A percentile compares a stretch with the other conserved stretches of the same genome.
phyloP scores from a whole-genome alignment of 805 yeast genomes.

The Suhomyces sp. region DNA sequence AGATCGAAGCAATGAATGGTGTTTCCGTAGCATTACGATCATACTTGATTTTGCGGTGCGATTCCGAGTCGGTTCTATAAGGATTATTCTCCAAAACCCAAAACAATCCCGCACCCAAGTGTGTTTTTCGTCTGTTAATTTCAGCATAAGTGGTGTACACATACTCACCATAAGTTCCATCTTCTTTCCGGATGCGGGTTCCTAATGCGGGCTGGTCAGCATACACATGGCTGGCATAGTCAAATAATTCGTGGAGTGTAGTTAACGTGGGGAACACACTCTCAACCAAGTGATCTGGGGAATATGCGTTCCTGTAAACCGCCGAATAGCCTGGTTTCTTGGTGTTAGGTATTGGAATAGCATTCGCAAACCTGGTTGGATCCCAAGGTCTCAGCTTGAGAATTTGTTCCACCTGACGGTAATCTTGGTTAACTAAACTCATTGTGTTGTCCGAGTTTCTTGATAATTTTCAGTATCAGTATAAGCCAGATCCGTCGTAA shows the following conservation, averaged over 20 bases:
- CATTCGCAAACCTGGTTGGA: conserved; percentile 1
- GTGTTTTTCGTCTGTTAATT: conserved; percentile 27
- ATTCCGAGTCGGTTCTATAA: conserved; percentile 22
- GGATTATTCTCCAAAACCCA: conserved; percentile 31
- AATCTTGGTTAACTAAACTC: not conserved
- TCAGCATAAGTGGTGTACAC: conserved; percentile 26
- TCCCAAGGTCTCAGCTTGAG: conserved; percentile 9
- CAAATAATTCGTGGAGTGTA: conserved; percentile 47
- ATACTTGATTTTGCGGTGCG: conserved; percentile 23
- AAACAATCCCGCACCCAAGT: conserved; percentile 41
- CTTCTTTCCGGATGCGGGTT: conserved; percentile 24
- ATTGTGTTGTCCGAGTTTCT: not conserved
- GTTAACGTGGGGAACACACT: conserved; percentile 42
- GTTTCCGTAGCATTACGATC: conserved; percentile 17
- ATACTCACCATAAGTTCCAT: conserved; percentile 32
- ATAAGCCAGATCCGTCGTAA: not conserved
- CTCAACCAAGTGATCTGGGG: conserved; percentile 26
- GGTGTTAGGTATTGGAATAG: conserved; percentile 36
- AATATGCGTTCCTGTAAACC: conserved; percentile 42
- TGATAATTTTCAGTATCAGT: not conserved
- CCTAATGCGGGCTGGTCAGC: conserved; percentile 47
- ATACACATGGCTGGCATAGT: conserved; percentile 34
- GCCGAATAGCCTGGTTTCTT: conserved; percentile 48
- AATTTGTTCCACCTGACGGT: not conserved
- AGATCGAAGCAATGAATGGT: conserved; percentile 52